phyloP scores from a whole-genome alignment of 352 stramenopile genomes.

The Phytophthora lateralis region DNA sequence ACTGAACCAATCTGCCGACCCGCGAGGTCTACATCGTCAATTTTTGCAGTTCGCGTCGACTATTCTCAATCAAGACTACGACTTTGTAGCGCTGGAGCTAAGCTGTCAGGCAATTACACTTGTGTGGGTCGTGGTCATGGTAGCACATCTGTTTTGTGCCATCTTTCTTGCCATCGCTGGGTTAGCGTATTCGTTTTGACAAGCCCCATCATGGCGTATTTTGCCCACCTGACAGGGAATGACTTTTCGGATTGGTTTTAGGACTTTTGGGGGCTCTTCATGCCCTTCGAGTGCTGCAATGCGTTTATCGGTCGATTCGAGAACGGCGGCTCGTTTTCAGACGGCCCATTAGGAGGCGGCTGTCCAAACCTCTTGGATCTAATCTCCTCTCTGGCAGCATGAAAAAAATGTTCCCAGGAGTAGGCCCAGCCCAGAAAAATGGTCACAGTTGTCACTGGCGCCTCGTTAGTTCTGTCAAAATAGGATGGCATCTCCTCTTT shows the following conservation, averaged over 20 bases:
- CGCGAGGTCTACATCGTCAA: background rate
- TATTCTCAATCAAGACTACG: background rate
- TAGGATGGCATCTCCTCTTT: background rate
- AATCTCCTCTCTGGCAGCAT: background rate
- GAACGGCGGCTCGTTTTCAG: background rate
- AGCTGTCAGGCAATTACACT: background rate
- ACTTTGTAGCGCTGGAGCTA: background rate
- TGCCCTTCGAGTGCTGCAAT: background rate
- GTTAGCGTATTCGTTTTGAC: conserved; percentile 4
- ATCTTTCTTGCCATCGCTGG: background rate
- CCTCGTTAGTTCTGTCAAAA: background rate
- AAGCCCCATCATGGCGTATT: conserved; percentile 1
- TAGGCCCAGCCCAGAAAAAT: background rate
- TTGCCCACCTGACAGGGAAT: background rate
- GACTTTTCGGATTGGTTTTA: background rate
- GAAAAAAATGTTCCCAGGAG: background rate
- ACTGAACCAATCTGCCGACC: background rate
- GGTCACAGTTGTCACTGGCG: background rate
- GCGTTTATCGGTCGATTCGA: background rate
- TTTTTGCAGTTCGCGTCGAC: background rate
- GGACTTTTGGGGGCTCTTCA: background rate
- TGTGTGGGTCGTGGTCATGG: background rate
- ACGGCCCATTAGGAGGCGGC: background rate
- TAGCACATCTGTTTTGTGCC: background rate
- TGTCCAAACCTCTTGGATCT: background rate